Base-by-base conservation (phyloP, 2,329 filamentous ascomycete genomes). In the Claviceps monticola region DNA sequence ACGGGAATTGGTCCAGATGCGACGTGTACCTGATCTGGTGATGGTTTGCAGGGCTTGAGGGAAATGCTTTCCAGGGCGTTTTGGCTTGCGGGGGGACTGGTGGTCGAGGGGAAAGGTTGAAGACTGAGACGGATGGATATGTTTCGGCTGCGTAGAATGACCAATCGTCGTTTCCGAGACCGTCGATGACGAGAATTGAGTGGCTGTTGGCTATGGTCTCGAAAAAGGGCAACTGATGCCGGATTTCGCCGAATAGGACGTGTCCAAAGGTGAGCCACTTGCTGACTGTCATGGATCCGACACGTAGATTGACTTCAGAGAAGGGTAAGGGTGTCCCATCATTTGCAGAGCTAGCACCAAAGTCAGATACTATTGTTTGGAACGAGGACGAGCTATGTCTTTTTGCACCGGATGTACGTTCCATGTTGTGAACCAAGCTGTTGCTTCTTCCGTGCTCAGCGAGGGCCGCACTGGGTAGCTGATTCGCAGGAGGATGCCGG, bases 191-290 rank as follows among this genome's bases (percentile, higher is more conserved):
- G 3, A 93, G 74, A 26, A 93, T 80, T 0, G 79, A 82, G 52
- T 71, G 83, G 51, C 69, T 78, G 69, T 74, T 58, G 19, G 60
- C 52, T 0, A 60, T 59, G 5, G 61, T 56, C 19, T 63, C 61
- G 5, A 60, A 67, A 61, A 68, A 73, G 0, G 74, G 69, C 21
- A 90, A 74, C 57, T 88, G 82, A 46, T 87, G 83, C 26, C 87
- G 79, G 5, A 85, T 80, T 11, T 88, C 86, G 58, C 85, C 89
- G 68, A 93, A 90, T 4, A 93, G 72, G 0, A 91, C 85, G 58
- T 88, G 83, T 1, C 87, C 87, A 63, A 91, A 91, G 0, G 84
- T 88, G 23, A 93, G 76, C 87, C 86, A 93, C 62, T 90, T 90
- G 73, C 84, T 89, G 23, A 89, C 87, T 54, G 87, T 89, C 72